Conservation (phyloP, 768 basidiomycete genomes). For the Leccinum broughii region DNA sequence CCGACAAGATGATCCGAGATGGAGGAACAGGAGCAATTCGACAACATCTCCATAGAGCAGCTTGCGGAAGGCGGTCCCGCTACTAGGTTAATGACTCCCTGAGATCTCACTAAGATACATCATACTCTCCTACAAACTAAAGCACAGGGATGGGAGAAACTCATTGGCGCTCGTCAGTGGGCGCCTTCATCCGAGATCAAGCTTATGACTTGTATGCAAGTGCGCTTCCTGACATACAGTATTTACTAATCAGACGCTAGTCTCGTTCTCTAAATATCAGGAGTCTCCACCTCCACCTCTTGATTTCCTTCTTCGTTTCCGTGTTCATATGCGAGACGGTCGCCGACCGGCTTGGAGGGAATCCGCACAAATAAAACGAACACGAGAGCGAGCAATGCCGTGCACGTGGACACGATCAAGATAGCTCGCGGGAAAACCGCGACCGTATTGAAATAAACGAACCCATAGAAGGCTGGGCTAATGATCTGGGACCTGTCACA, state of each 20-base stretch:
- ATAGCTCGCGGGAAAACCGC: conserved; percentile 66
- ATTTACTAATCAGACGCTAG: too few species aligned
- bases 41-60: conserved; percentile 36
- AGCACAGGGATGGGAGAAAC: too few species aligned
- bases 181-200: too few species aligned
- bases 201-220: too few species aligned
- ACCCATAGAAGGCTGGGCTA: conserved; percentile 71
- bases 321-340: not conserved
- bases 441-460: conserved; percentile 71
- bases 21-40: too few species aligned
- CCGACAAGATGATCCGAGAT: too few species aligned
- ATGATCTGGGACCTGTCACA: conserved; percentile 59
- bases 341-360: conserved; percentile 12
- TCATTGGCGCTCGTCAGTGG: too few species aligned
- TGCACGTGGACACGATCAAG: conserved; percentile 55
- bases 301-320: conserved; percentile 9
- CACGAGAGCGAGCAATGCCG: conserved; percentile 42
- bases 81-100: too few species aligned
- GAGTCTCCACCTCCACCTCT: not conserved
- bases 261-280: not conserved
- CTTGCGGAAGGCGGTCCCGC: conserved; percentile 34
- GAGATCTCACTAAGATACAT: conserved; percentile 58
- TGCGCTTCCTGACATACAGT: too few species aligned
- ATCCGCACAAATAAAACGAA: conserved; percentile 51
- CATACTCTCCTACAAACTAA: too few species aligned